A percentile compares a stretch with the other conserved stretches of the same genome.
Conservation (phyloP, 768 basidiomycete species). For the Lyophyllum decastes region DNA sequence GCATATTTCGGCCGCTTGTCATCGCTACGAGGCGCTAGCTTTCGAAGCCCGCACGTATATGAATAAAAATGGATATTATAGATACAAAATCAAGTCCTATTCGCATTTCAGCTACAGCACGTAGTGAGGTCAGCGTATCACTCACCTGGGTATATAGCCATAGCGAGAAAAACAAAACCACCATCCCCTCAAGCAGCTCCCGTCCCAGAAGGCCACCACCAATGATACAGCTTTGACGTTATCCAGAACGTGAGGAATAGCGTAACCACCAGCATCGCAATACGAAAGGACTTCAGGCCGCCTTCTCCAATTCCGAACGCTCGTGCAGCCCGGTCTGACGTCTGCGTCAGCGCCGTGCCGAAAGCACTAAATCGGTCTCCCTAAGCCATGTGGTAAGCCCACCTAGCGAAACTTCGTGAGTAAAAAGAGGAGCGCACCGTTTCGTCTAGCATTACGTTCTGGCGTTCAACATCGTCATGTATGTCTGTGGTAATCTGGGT, state of each 20-base stretch:
- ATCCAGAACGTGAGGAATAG: conserved; percentile 61
- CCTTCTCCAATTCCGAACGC: conserved; percentile 74
- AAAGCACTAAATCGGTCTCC: conserved; percentile 69
- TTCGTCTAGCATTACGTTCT: conserved; percentile 77
- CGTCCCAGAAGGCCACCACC: conserved; percentile 39
- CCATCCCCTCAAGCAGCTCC: background rate
- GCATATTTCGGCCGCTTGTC: no score
- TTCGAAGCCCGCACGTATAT: no score
- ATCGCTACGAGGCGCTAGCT: no score
- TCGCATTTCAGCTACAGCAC: background rate
- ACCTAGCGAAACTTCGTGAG: background rate
- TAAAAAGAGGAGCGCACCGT: conserved; percentile 48
- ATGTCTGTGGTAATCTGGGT: conserved; percentile 85
- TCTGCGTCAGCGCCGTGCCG: conserved; percentile 59
- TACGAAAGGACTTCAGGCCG: conserved; percentile 67
- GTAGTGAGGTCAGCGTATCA: background rate
- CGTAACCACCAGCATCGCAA: conserved; percentile 60
- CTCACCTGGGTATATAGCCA: conserved; percentile 9
- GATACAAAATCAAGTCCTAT: background rate
- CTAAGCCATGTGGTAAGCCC: conserved; percentile 32
- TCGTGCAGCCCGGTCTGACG: conserved; percentile 68
- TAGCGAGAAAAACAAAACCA: background rate
- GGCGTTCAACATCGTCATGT: conserved; percentile 79
- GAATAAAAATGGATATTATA: background rate
- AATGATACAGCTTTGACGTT: conserved; percentile 47